Evolutionary conservation across 495 filamentous ascomycete species (phyloP), one percentile per base, ranked within the genome.

Genomic region (Trichoderma asperelloides): DNA sequence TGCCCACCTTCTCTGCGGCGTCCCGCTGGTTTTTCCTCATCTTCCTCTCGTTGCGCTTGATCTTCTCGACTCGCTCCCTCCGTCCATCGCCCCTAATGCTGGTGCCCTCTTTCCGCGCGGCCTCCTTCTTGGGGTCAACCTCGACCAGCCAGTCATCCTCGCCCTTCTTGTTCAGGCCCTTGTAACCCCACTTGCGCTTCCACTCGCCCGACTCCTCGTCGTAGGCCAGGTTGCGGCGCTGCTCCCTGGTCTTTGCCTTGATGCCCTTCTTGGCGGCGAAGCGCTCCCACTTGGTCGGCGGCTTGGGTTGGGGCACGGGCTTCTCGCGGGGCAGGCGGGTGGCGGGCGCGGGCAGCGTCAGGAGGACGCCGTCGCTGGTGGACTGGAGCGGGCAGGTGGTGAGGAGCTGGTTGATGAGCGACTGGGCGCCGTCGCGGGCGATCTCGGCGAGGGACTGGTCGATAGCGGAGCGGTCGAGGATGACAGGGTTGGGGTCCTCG

Each of bases 191-290:
- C 77, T 88, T 89, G 60, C 91, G 89, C 67, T 93, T 90, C 89
- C 91, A 97, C 74, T 96, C 90, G 62, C 90, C 89, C 30, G 82
- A 92, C 65, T 78, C 86, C 78, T 96, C 92, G 77, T 97, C 90
- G 76, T 89, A 96, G 51, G 89, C 85, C 71, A 89, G 80, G 75
- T 96, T 92, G 33, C 78, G 78, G 23, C 78, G 75, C 69, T 87
- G 86, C 73, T 85, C 82, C 68, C 81, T 77, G 75, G 86, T 87
- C 82, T 92, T 92, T 69, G 88, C 82, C 79, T 89, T 86, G 75
- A 98, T 97, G 37, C 95, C 96, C 79, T 96, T 95, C 84, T 94
- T 96, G 79, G 87, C 88, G 23, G 95, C 95, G 79, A 98, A 98
- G 63, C 88, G 85, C 76, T 95, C 87, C 95, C 95, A 98, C 75